Conservation (phyloP, 1,284 basidiomycete species). For the Apiotrichum veenhuisii region DNA sequence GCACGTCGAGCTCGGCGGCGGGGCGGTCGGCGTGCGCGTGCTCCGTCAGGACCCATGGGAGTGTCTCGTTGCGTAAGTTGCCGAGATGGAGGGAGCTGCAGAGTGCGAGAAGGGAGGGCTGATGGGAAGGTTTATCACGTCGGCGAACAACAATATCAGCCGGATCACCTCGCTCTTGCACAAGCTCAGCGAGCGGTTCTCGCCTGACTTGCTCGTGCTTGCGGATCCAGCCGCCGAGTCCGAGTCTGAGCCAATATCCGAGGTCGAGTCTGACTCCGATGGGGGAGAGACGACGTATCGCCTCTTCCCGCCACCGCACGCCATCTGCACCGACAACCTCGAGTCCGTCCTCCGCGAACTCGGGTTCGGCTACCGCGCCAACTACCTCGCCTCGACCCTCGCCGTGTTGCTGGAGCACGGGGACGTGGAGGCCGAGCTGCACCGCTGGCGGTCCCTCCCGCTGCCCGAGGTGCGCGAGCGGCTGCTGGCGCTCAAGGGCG, state of each 20-base stretch:
- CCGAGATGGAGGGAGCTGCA: too few relatives aligned
- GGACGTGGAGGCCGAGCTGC: constrained; percentile 26
- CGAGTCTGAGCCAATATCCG: too few relatives aligned
- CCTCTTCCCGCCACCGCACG: constrained; percentile 76
- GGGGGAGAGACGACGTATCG: constrained; percentile 58
- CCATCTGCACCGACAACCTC: constrained; percentile 60
- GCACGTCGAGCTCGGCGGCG: constrained; percentile 55
- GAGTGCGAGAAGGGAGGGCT: not conserved
- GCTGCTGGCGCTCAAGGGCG: constrained; percentile 77
- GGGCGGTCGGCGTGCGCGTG: constrained; percentile 60
- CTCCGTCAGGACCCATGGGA: constrained; percentile 95
- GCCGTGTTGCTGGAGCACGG: constrained; percentile 57
- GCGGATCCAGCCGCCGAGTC: constrained; percentile 24
- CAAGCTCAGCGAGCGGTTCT: constrained; percentile 63
- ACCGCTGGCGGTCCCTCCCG: constrained; percentile 21
- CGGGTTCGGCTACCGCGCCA: constrained; percentile 94
- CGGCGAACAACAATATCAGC: constrained; percentile 93
- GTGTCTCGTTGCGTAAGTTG: constrained; percentile 77
- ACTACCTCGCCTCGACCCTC: constrained; percentile 81
- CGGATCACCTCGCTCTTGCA: constrained; percentile 87
- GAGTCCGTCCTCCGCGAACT: constrained; percentile 67
- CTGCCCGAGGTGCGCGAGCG: constrained; percentile 55
- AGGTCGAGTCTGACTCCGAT: too few relatives aligned
- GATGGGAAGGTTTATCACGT: constrained; percentile 82
- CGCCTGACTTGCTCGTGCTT: constrained; percentile 56